Evolutionary conservation across 2,329 filamentous ascomycete species (phyloP), one percentile per base, ranked within the genome.

Genomic region (Colletotrichum sp.): DNA sequence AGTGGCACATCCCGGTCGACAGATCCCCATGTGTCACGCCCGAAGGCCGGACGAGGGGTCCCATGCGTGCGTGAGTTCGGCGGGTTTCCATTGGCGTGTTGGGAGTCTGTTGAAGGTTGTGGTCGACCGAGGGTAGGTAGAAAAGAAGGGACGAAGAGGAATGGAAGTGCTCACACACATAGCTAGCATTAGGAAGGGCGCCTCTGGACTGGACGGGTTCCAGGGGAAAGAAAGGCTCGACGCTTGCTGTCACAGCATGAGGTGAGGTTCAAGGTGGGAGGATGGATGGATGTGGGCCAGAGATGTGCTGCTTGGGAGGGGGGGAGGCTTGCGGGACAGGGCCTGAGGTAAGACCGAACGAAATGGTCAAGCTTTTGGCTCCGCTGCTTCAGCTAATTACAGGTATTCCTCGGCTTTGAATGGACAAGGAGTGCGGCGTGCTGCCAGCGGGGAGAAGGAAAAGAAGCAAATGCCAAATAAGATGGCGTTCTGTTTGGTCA

Each of bases 221-320:
- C 31, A 54, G 66, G 69, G 65, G 34, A 8, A 15, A 21, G 38
- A 47, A 62, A 66, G 16, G 31, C 67, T 61, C 61, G 71, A 73
- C 71, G 43, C 16, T 51, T 70, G 61, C 38, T 55, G 67, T 73
- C 67, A 73, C 71, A 73, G 61, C 61, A 55, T 66, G 62, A 63
- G 55, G 51, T 67, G 51, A 55, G 51, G 62, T 43, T 65, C 27
- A 27, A 33, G 63, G 31, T 36, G 65, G 15, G 34, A 68, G 27
- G 64, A 24, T 47, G 54, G 21, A 57, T 57, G 62, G 62, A 43
- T 47, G 64, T 36, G 43, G 34, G 29, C 36, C 11, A n/a, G 11
- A 24, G 34, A 59, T 43, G n/a, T 43, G n/a, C 36, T 21, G 43
- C 43, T 47, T 47, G n/a, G 43, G 43, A 47, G 21, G 24, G 43